Evolutionary conservation across 108 stramenopile genomes (phyloP).

Genomic region (Chaetoceros tenuissimus): DNA sequence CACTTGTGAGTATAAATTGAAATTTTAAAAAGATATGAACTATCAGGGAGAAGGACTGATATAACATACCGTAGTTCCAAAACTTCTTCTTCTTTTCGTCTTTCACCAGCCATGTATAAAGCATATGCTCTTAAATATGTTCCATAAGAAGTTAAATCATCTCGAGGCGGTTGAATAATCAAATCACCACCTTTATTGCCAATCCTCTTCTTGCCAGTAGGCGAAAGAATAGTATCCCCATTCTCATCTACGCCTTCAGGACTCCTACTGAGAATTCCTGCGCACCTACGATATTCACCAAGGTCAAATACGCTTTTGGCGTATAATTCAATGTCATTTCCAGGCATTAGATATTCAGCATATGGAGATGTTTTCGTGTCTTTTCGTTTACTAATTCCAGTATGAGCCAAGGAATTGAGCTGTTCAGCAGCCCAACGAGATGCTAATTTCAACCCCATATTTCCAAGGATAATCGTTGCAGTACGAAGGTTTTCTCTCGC

Average conservation of each 20-base stretch:
- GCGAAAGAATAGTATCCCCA: conserved; percentile 5
- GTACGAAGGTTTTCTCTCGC: conserved; percentile 26
- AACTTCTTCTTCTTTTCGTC: conserved; percentile 73
- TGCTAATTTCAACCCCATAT: conserved; percentile 55
- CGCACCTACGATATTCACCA: conserved; percentile 73
- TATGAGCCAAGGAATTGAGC: conserved; percentile 40
- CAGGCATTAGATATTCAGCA: not conserved
- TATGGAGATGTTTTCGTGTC: conserved; percentile 3
- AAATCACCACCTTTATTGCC: not conserved
- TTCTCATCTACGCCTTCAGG: conserved; percentile 9
- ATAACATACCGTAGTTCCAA: conserved; percentile 37
- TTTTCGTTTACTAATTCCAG: not conserved
- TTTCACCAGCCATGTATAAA: conserved; percentile 90
- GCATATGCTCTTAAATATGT: conserved; percentile 80
- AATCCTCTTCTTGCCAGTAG: not conserved
- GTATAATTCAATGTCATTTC: conserved; percentile 39
- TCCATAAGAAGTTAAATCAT: conserved; percentile 40
- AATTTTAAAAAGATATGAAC: not conserved
- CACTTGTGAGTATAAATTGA: not conserved
- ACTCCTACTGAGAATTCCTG: conserved; percentile 31
- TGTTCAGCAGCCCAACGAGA: conserved; percentile 80
- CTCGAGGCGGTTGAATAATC: conserved; percentile 27
- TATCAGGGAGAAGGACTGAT: not conserved
- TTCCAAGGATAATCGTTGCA: conserved; percentile 21
- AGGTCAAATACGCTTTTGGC: conserved; percentile 66